Base-by-base conservation (phyloP, 805 yeast genomes). In the Metschnikowia sp. region DNA sequence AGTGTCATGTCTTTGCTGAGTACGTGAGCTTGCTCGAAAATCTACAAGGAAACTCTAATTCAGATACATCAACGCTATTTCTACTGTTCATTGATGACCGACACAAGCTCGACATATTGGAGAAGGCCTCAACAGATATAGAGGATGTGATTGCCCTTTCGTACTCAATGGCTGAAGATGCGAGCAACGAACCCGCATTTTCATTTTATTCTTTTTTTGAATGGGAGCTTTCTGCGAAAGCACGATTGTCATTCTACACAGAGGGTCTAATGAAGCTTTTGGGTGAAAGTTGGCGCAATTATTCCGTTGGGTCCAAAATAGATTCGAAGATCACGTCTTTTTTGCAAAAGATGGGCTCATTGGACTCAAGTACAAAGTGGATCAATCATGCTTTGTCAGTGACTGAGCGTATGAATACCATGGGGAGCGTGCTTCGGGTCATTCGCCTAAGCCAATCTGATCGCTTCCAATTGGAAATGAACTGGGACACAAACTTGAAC, bases 241-340 rank as follows among this genome's bases (percentile, higher is more conserved):
- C 54, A 7, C 69, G 66, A 45, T 32, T 64, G 4, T 41, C 52
- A 11, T 65, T 58, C 48, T 70, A 66, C 45, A 40, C 56, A 10
- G 31, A n/a, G 0, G 56, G 55, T 35, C 54, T 72, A 12, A 45
- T 52, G 8, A 47, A 39, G n/a, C 38, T 66, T 7, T 56, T 70
- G 19, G 77, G 77, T 0, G 39, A 44, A 3, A 63, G 61, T 34
- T 72, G 77, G 77, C 55, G 56, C 36, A 63, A 68, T 40, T 72
- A 64, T 50, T 63, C 75, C 2, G 38, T 61, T 11, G 97, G 96
- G 0, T 76, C 74, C 44, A 78, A 76, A 50, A 76, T 92, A 1
- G 68, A 76, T 10, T 61, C 69, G 1, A 87, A 81, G 49, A 72
- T 79, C 22, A 54, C 61, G 2, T 62, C 68, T 0, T 69, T 86